Base-by-base conservation (phyloP, 768 basidiomycete species). In the Phanerodontia chrysosporium region DNA sequence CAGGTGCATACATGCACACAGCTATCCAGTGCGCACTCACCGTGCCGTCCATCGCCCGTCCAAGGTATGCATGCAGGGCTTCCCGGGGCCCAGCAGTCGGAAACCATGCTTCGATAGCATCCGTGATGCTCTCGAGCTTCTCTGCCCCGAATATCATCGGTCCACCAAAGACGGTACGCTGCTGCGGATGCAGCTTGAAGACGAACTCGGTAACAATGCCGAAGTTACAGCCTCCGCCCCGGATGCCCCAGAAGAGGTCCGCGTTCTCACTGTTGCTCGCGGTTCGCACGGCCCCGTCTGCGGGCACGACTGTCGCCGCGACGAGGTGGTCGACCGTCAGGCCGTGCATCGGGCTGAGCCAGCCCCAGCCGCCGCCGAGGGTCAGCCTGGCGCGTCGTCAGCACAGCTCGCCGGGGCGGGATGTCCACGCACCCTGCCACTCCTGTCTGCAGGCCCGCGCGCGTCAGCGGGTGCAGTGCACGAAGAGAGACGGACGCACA, bases 291-390 rank as follows among this genome's bases (percentile, higher is more conserved):
- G n/a, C n/a, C n/a, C n/a, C n/a, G n/a, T n/a, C n/a, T n/a, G n/a
- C n/a, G n/a, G n/a, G 71, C 21, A 80, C 78, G 21, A 80, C 57
- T 6, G 74, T 78, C 2, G 67, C 76, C 76, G 78, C 21, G 21
- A 57, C 36, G 27, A 81, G 69, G 53, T 81, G 81, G 63, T 83
- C 81, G 59, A 80, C 70, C 0, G 67, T 72, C 29, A 82, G 63
- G 1, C 81, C 80, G 55, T 68, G 59, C 46, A 58, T 46, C 9
- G 60, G 71, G 39, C 72, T 76, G 5, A 83, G 74, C 74, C 74
- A 82, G 29, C 83, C 82, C 62, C 75, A 81, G 4, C 83, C 82
- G 12, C 82, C 83, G 29, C 81, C 82, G 18, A 81, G 67, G 25
- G 70, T 73, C 5, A 82, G 71, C 10, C 79, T 80, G 58, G 22